Evolutionary conservation across 2,329 filamentous ascomycete species (phyloP), one percentile per base, ranked within the genome.

Genomic region (Paraphaeosphaeria sporulosa): DNA sequence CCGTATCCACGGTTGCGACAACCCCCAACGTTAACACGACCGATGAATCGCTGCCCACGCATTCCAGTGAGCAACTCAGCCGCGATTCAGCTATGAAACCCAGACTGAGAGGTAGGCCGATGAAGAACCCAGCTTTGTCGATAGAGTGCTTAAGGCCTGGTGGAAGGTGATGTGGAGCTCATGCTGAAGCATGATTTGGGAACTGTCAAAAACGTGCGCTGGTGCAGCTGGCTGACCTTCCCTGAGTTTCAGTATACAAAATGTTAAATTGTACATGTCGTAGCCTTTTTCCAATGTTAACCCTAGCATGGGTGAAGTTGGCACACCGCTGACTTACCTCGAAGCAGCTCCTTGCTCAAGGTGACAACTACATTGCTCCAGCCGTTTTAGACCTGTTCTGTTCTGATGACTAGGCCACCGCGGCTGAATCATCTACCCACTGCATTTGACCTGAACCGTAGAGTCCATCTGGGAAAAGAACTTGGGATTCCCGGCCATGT

Each of bases 101-200:
- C 9, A 82, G 64, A 15, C 70, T 72, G 23, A 82, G 68, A 0
- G 81, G 81, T 7, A 83, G 64, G 17, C 80, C 81, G 52, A 82
- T 75, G 51, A 72, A 67, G n/a, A 82, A 67, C 9, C 75, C 79
- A 3, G 75, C 51, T 46, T 76, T 78, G 54, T 70, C 60, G n/a
- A 58, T 50, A 23, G 66, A 66, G 49, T 56, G 64, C 32, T 43
- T 38, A 32, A 32, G 23, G 1, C 76, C 72, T 23, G 77, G 72
- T 38, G 69, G 64, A 62, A 74, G 73, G 61, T 81, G 78, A 27
- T 71, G 61, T 17, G 70, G 59, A 75, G 77, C 50, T 71, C 76
- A 9, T 74, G 71, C 19, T 62, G 67, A 25, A 81, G 71, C 3
- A 64, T 71, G 49, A 82, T 66, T 4, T 67, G 73, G 30, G 80